These are phyloP conservation scores for Nymphaea colorata DNA, from an alignment of 164 flowering plant genomes.

Conservation along the genomic window DNA sequence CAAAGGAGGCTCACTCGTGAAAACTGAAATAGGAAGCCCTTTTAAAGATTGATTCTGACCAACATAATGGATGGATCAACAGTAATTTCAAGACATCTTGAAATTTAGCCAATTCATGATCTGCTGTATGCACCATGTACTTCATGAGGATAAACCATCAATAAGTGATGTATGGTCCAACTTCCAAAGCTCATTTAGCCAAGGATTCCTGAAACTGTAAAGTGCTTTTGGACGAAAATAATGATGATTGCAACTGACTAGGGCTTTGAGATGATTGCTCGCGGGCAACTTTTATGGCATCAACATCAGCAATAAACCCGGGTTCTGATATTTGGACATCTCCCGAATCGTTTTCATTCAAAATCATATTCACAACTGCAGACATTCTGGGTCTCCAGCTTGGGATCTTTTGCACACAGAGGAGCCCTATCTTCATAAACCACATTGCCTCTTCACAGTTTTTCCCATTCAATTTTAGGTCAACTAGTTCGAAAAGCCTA, in stretches of 20 bases:
- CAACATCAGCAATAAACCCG: not conserved
- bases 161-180: too few relatives aligned
- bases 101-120: not conserved
- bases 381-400: slow-evolving; percentile 80
- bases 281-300: not conserved
- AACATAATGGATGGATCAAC: not conserved
- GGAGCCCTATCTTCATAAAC: slow-evolving; percentile 76
- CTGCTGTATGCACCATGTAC: not conserved
- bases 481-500: slow-evolving; percentile 53
- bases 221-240: not conserved
- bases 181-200: not conserved
- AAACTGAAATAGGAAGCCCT: too few relatives aligned
- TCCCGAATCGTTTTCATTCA: not conserved
- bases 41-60: too few relatives aligned
- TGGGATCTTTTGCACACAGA: slow-evolving; percentile 68
- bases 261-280: not conserved
- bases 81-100: not conserved
- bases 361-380: slow-evolving; percentile 61
- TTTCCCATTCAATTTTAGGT: slow-evolving; percentile 43
- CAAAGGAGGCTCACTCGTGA: too few relatives aligned
- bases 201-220: not conserved
- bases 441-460: slow-evolving; percentile 63
- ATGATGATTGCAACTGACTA: not conserved
- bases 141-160: not conserved
- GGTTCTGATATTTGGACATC: not conserved